A percentile compares a stretch with the other conserved stretches of the same genome.
Conservation (phyloP, 306 rosid genomes). For the Cyclanthera cordifolia region DNA sequence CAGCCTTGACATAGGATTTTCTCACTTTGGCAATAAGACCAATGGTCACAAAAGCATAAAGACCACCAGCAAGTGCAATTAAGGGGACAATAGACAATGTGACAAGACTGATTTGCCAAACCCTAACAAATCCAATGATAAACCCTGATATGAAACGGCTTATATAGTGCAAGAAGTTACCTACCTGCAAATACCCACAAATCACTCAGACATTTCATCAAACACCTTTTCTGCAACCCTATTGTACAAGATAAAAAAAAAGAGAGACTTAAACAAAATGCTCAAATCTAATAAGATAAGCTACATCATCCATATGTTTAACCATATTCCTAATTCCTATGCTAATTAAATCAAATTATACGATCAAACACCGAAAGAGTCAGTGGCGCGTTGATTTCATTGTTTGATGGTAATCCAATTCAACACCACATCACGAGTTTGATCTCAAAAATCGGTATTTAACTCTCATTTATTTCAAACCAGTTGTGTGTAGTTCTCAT, state of each 20-base stretch:
- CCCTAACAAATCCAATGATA: conserved; percentile 65
- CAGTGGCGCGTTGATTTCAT: no score
- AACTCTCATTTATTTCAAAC: no score
- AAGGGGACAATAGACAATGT: conserved; percentile 85
- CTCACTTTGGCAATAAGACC: conserved; percentile 72
- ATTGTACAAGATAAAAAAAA: background rate
- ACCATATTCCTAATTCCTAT: no score
- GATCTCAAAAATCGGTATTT: no score
- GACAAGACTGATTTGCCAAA: conserved; percentile 89
- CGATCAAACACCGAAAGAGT: no score
- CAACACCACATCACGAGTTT: no score
- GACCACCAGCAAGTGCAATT: conserved; percentile 90
- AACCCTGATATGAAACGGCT: conserved; percentile 75
- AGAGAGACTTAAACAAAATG: background rate
- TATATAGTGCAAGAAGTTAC: conserved; percentile 85
- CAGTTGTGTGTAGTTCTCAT: no score
- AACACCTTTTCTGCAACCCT: background rate
- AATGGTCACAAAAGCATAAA: conserved; percentile 67
- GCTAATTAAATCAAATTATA: no score
- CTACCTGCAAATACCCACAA: conserved; percentile 43
- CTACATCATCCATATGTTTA: background rate
- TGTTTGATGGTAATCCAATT: no score
- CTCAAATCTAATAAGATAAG: background rate
- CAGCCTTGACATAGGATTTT: conserved; percentile 78
- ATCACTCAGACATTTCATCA: conserved; percentile 1